Base-by-base conservation (phyloP, 768 basidiomycete genomes). In the Trametes coccinea region DNA sequence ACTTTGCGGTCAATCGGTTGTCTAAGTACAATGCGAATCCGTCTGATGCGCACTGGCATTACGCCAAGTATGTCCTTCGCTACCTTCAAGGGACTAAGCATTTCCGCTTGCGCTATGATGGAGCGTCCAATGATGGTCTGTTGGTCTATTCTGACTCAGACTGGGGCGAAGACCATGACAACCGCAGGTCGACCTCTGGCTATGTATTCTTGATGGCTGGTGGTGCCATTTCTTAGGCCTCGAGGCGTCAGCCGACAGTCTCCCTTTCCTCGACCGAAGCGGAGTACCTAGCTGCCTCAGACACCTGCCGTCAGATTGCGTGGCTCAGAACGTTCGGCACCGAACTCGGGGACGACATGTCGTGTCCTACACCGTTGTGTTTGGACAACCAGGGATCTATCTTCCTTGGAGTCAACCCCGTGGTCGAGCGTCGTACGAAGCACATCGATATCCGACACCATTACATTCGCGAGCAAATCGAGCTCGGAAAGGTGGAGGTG, bases 191-290 rank as follows among this genome's bases (percentile, higher is more conserved):
- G 8, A 71, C 74, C 9, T 72, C 76, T 1, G 78, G 76, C 2
- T 79, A 76, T 61, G 66, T 69, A 10, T 78, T 77, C 60, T 72
- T 72, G 37, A 46, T 74, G 37, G 67, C 64, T 4, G 69, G 69
- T 1, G 69, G 67, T 1, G 59, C 73, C 0, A 69, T 79, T 8
- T 69, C 73, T 2, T 81, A 73, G 73, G 52, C 40, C 2, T 58
- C 53, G 16, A 57, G 54, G 39, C 62, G 54, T 22, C 51, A 59
- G 59, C 59, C 66, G 10, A 67, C 69, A 0, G 70, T 78, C 0
- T 70, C 76, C 0, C 65, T 71, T 3, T 78, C 75, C 3, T 76
- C 75, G 0, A 70, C 71, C 0, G 74, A 79, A 59, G 72, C 75
- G 2, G 77, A 80, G 61, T 78, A 79, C 60, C 72, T 75, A 33